These are phyloP conservation scores for Meyerozyma athensensis DNA, from an alignment of 1,139 yeast genomes.

Conservation along the genomic window DNA sequence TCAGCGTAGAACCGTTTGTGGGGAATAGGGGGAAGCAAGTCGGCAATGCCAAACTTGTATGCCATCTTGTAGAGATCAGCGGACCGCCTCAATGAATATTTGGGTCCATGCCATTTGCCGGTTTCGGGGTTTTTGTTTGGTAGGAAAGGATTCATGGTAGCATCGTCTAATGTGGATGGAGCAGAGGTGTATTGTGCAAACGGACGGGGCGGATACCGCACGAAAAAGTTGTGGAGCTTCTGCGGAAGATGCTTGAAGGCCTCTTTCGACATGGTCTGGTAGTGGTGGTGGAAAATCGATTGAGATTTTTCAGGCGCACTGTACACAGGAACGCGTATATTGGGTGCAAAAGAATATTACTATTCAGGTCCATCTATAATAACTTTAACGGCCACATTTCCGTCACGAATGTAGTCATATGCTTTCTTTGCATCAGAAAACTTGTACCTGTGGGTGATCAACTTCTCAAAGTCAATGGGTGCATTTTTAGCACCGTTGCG, in stretches of 20 bases:
- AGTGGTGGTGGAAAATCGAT: neutral
- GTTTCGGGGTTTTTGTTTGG: slow-evolving; percentile 84
- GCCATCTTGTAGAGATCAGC: slow-evolving; percentile 85
- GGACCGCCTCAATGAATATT: slow-evolving; percentile 77
- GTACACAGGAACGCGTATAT: neutral
- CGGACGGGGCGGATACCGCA: slow-evolving; percentile 85
- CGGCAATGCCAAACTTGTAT: slow-evolving; percentile 71
- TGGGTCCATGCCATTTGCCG: slow-evolving; percentile 70
- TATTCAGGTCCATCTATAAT: slow-evolving; percentile 44
- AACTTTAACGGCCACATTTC: slow-evolving; percentile 41
- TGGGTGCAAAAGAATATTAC: slow-evolving; percentile 2
- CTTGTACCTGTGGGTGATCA: slow-evolving; percentile 74
- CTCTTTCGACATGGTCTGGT: slow-evolving; percentile 19
- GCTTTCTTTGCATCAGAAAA: slow-evolving; percentile 79
- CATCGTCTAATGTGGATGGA: slow-evolving; percentile 63
- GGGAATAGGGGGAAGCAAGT: slow-evolving; percentile 70
- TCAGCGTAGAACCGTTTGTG: slow-evolving; percentile 76
- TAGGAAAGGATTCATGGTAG: slow-evolving; percentile 80
- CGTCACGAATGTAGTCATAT: slow-evolving; percentile 59
- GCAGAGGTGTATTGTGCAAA: slow-evolving; percentile 57
- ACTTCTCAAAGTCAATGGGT: slow-evolving; percentile 41
- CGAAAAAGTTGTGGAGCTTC: slow-evolving; percentile 69
- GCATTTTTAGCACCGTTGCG: slow-evolving; percentile 53
- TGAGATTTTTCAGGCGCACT: neutral
- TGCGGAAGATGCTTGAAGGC: slow-evolving; percentile 63